phyloP scores from a whole-genome alignment of 2,329 filamentous ascomycete species.

The Colletotrichum sp. region DNA sequence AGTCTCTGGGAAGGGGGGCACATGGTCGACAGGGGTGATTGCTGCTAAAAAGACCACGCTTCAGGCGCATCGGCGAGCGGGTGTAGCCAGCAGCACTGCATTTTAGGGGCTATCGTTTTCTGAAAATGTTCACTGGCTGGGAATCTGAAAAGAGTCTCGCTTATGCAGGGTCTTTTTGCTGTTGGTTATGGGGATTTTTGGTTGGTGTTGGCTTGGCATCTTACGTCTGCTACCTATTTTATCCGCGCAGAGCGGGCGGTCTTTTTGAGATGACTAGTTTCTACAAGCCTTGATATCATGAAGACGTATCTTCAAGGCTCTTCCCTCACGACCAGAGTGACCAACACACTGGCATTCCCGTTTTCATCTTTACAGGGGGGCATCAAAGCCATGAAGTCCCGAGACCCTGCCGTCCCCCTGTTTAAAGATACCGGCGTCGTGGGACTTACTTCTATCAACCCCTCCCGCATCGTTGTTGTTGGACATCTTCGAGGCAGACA shows the following conservation, averaged over 20 bases:
- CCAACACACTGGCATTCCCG: rapidly evolving
- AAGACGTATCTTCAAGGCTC: not conserved
- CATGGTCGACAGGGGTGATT: not conserved
- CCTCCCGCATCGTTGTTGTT: rapidly evolving
- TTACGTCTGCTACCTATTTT: not conserved
- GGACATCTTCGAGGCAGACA: not conserved
- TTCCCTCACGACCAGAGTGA: not conserved
- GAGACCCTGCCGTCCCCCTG: rapidly evolving
- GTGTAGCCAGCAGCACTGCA: not conserved
- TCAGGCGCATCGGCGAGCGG: not conserved
- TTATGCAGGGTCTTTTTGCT: not conserved
- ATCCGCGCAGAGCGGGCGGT: not conserved
- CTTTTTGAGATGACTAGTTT: not conserved
- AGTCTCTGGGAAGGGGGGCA: not conserved
- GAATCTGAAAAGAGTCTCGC: not conserved
- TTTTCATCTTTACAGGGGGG: not conserved
- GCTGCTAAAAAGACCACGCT: not conserved
- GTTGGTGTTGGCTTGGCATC: not conserved
- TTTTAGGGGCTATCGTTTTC: not conserved
- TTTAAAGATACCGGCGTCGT: rapidly evolving
- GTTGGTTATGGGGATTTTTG: not conserved
- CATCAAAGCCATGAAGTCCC: not conserved
- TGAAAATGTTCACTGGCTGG: not conserved
- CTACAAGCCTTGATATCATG: not conserved
- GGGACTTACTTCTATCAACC: rapidly evolving